Conservation (phyloP, 352 stramenopile genomes). For the Lagenidium giganteum region DNA sequence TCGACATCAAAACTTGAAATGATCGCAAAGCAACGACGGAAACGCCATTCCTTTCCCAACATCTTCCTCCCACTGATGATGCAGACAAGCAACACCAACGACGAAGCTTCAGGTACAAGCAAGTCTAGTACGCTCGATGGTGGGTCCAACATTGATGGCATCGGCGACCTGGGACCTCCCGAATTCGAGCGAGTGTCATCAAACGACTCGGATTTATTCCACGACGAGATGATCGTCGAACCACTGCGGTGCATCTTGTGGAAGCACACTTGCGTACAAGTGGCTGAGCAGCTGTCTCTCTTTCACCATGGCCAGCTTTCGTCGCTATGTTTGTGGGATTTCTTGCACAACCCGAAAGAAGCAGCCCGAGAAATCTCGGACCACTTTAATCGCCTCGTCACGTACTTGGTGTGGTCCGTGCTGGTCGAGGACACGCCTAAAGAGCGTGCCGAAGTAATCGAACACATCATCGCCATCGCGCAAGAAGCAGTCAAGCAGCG, state of each 20-base stretch:
- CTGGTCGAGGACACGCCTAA: conserved; percentile 62
- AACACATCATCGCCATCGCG: conserved; percentile 65
- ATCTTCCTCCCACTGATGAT: conserved; percentile 26
- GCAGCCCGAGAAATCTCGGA: conserved; percentile 46
- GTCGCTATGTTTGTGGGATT: conserved; percentile 43
- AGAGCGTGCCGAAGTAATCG: conserved; percentile 63
- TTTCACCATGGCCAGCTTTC: conserved; percentile 57
- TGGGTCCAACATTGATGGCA: no score
- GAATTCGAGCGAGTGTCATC: no score
- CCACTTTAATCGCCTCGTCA: conserved; percentile 59
- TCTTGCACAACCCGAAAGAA: conserved; percentile 41
- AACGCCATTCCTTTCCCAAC: conserved; percentile 68
- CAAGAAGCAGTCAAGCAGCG: conserved; percentile 32
- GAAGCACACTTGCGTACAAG: conserved; percentile 38
- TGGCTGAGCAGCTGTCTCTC: conserved; percentile 63
- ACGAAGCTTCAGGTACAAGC: no score
- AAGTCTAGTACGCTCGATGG: no score
- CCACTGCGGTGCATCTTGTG: conserved; percentile 43
- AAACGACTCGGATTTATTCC: conserved; percentile 37
- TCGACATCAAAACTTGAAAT: conserved; percentile 19
- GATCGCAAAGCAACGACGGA: conserved; percentile 26
- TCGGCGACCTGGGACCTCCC: no score
- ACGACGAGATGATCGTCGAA: conserved; percentile 33
- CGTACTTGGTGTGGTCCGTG: conserved; percentile 73
- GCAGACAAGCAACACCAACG: not conserved